Base-by-base conservation (phyloP, 2,329 filamentous ascomycete species). In the Apiospora rasikravindrae region DNA sequence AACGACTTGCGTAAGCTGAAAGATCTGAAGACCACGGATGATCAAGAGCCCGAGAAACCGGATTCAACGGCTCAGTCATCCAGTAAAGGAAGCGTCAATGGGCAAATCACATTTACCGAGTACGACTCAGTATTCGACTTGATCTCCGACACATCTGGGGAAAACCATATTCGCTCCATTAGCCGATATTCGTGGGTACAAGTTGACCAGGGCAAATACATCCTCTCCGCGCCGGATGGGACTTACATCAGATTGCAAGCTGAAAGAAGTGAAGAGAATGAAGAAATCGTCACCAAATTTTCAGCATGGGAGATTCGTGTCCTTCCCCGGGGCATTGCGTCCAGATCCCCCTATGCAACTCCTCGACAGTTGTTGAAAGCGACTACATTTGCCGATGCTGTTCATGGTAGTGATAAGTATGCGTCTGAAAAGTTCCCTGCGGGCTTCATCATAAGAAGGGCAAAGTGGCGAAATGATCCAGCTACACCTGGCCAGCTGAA, bases 81-180 rank as follows among this genome's bases (percentile, higher is more conserved):
- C 40, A 40, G 49, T 8, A 14, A 42, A 22, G 33, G 67, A 4
- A 2, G 40, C 19, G 40, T 71, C 44, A 70, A 37, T 69, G 4
- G 88, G 86, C 26, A 51, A 13, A 84, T 98, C 42, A 92, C 90
- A 0, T 97, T 98, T 78, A 96, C 94, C 10, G 94, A 98, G 77
- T 99, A 98, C 81, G 93, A 93, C 72, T 96, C 93, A 2, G 91
- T 99, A n/a, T 92, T 95, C 75, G 96, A 98, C 77, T 88, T 99
- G 19, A 92, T 99, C 47, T 88, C 92, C 64, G 96, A 98, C 80
- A 92, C 91, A 0, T 92, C 91, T 2, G 90, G 89, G 40, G 96
- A 98, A 78, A 87, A 87, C 64, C 92, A 95, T 78, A 95, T 98
- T 73, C 90, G 94, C 64, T 85, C 88, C 22, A 85, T 97, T 26